Evolutionary conservation across 2,329 filamentous ascomycete genomes (phyloP).

Genomic region (Phaeosphaeriaceae sp.): DNA sequence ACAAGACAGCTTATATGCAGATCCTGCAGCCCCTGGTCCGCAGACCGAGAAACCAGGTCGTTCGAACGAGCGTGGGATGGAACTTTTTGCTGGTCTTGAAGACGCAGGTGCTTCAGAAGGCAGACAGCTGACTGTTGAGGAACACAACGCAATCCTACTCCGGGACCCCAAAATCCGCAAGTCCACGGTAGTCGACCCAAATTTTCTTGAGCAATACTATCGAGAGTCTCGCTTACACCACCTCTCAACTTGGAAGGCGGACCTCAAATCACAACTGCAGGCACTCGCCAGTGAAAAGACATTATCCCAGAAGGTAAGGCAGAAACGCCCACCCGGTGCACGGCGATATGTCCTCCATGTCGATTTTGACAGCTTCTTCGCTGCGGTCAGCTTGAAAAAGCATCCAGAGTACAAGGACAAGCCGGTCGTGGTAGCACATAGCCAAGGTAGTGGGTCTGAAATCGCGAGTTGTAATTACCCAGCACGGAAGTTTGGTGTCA

Average conservation of each 20-base stretch:
- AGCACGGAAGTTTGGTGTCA: conserved; percentile 83
- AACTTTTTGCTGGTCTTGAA: not conserved
- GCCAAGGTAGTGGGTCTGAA: conserved; percentile 83
- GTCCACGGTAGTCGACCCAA: conserved; percentile 88
- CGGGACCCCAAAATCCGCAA: conserved; percentile 85
- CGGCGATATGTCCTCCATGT: conserved; percentile 90
- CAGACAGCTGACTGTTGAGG: conserved; percentile 76
- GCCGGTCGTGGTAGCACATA: conserved; percentile 88
- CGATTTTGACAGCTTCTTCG: conserved; percentile 99
- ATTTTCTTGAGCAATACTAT: conserved; percentile 94
- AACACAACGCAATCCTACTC: conserved; percentile 86
- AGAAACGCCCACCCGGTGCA: conserved; percentile 65
- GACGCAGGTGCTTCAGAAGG: conserved; percentile 2
- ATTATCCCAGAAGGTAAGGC: conserved; percentile 57
- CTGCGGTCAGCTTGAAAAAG: conserved; percentile 83
- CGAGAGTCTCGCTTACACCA: conserved; percentile 94
- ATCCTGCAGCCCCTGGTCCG: conserved; percentile 20
- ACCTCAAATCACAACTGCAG: conserved; percentile 88
- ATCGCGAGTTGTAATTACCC: conserved; percentile 98
- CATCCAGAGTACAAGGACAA: conserved; percentile 77
- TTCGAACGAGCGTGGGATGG: conserved; percentile 3
- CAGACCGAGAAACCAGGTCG: not conserved
- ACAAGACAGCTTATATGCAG: conserved; percentile 32
- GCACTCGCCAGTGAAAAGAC: conserved; percentile 74
- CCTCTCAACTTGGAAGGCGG: conserved; percentile 94